A percentile compares a stretch with the other conserved stretches of the same genome.
phyloP scores from a whole-genome alignment of 2,329 filamentous ascomycete species.

The Aspergillus sp. region DNA sequence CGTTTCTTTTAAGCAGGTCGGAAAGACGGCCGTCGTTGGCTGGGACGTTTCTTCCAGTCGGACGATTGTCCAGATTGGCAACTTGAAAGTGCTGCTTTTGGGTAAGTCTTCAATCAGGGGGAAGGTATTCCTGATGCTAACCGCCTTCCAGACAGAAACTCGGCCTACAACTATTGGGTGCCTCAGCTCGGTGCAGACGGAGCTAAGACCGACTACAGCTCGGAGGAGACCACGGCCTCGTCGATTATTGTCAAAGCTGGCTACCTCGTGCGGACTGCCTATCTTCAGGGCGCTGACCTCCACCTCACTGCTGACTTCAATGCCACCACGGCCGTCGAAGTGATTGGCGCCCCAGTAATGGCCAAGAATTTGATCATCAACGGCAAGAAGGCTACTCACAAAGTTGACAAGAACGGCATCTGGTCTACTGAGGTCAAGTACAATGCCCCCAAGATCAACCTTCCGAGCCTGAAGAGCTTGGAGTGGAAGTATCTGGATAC shows the following conservation, averaged over 20 bases:
- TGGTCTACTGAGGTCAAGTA: slow-evolving; percentile 55
- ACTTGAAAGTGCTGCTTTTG: slow-evolving; percentile 55
- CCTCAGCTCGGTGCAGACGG: slow-evolving; percentile 32
- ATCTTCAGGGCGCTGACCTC: slow-evolving; percentile 55
- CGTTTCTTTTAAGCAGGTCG: slow-evolving; percentile 28
- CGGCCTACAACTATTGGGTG: slow-evolving; percentile 46
- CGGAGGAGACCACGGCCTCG: slow-evolving; percentile 25
- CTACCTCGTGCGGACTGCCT: slow-evolving; percentile 48
- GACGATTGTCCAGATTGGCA: slow-evolving; percentile 36
- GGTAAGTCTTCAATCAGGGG: slow-evolving; percentile 33
- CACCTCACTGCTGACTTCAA: slow-evolving; percentile 71
- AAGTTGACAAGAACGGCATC: slow-evolving; percentile 42
- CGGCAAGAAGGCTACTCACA: slow-evolving; percentile 44
- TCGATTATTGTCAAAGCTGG: slow-evolving; percentile 43
- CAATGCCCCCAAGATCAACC: slow-evolving; percentile 45
- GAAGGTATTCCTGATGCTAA: slow-evolving; percentile 10
- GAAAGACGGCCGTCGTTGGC: slow-evolving; percentile 36
- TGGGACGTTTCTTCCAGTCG: slow-evolving; percentile 56
- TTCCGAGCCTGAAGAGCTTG: slow-evolving; percentile 59
- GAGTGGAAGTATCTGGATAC: slow-evolving; percentile 69
- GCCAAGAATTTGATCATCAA: slow-evolving; percentile 63
- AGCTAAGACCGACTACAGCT: slow-evolving; percentile 29
- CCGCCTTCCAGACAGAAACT: slow-evolving; percentile 47
- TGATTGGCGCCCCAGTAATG: slow-evolving; percentile 61
- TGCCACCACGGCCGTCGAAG: slow-evolving; percentile 62